A percentile compares a stretch with the other conserved stretches of the same genome.
These are phyloP conservation scores for Eudorina sp. DNA, from an alignment of 139 green algal genomes.

Conservation along the genomic window DNA sequence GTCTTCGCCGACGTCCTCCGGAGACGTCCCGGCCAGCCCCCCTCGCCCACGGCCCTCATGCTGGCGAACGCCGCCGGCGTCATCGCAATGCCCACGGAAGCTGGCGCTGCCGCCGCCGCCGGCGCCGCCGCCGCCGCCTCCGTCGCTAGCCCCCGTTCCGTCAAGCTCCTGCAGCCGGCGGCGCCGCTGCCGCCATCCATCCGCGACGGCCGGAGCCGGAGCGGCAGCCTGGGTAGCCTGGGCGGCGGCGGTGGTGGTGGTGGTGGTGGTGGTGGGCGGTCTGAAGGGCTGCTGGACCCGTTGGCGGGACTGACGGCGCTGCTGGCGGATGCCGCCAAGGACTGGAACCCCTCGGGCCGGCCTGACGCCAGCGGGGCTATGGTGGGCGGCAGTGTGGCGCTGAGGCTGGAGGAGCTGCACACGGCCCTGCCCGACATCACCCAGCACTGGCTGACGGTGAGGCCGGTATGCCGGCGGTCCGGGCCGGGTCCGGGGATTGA, in stretches of 20 bases:
- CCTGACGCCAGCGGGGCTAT: constrained; percentile 65
- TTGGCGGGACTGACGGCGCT: constrained; percentile 47
- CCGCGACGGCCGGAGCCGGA: neutral
- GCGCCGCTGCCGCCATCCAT: neutral
- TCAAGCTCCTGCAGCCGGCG: neutral
- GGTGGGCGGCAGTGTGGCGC: constrained; percentile 65
- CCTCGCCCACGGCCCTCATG: neutral
- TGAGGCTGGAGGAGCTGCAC: constrained; percentile 64
- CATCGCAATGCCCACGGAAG: no score
- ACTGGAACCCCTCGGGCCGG: constrained; percentile 66
- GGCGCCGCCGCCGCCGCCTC: neutral
- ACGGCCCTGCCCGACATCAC: constrained; percentile 34
- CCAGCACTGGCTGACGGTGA: constrained; percentile 49
- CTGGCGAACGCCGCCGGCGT: neutral
- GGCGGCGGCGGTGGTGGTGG: constrained; percentile 68
- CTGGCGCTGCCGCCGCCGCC: neutral
- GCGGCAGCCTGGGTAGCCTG: no score
- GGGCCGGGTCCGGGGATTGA: no score
- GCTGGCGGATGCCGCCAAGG: constrained; percentile 50
- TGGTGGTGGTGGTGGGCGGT: neutral
- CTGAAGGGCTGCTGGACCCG: constrained; percentile 75
- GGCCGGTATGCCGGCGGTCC: neutral
- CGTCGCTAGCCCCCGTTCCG: neutral
- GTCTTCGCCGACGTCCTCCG: neutral
- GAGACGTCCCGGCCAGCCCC: neutral